These are phyloP conservation scores for Colletotrichum camelliae DNA, from an alignment of 2,329 filamentous ascomycete genomes.

Conservation along the genomic window DNA sequence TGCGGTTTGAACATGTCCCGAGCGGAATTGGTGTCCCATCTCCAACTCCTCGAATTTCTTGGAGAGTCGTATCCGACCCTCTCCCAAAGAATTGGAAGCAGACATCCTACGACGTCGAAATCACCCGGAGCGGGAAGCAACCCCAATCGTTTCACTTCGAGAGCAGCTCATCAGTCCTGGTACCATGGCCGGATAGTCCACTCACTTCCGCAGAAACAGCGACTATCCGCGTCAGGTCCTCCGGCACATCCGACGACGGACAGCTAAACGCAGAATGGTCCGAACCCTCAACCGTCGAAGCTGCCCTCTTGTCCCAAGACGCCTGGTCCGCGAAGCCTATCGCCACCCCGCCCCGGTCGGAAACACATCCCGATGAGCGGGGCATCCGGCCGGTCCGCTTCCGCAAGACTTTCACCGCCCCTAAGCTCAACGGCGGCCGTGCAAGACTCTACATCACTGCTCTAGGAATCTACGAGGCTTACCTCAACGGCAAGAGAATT, in stretches of 20 bases:
- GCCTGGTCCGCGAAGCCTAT: slow-evolving; percentile 11
- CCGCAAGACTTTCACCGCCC: slow-evolving; percentile 3
- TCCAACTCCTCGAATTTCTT: slow-evolving; percentile 23
- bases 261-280: slow-evolving; percentile 2
- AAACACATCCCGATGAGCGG: neutral
- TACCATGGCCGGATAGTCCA: slow-evolving; percentile 22
- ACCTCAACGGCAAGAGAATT: slow-evolving; percentile 41
- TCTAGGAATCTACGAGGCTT: slow-evolving; percentile 39
- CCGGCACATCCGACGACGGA: slow-evolving; percentile 17
- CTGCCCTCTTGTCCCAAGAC: neutral
- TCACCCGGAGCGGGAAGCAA: neutral
- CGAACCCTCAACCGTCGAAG: neutral
- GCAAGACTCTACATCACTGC: slow-evolving; percentile 41
- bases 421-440: neutral
- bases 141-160: neutral
- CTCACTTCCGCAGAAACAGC: slow-evolving; percentile 31
- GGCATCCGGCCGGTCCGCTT: slow-evolving; percentile 12
- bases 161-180: slow-evolving; percentile 5
- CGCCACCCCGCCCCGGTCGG: neutral
- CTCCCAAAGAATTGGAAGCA: slow-evolving; percentile 18
- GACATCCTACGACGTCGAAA: slow-evolving; percentile 23
- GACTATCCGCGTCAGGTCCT: slow-evolving; percentile 31
- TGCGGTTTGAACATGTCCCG: slow-evolving; percentile 23
- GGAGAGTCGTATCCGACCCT: neutral
- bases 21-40: slow-evolving; percentile 19